These are phyloP conservation scores for Maudiozyma turicensis DNA, from an alignment of 805 yeast species.

Conservation along the genomic window DNA sequence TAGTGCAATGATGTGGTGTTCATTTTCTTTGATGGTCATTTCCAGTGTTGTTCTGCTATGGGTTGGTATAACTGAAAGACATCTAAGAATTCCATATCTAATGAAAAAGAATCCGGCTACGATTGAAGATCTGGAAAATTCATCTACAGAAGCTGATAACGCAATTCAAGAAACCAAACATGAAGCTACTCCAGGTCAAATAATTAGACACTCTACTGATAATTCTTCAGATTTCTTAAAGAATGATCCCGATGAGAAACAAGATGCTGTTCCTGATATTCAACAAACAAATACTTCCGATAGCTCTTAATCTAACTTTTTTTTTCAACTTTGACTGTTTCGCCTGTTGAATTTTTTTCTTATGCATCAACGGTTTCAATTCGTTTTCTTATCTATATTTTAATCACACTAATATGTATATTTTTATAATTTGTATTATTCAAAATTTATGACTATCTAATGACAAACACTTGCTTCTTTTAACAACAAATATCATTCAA, in stretches of 20 bases:
- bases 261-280: not conserved
- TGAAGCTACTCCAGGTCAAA: not conserved
- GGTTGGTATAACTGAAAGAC: slow-evolving; percentile 4
- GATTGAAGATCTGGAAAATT: not conserved
- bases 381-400: too few species aligned
- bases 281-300: not conserved
- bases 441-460: too few species aligned
- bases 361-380: too few species aligned
- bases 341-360: too few species aligned
- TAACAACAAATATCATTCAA: too few species aligned
- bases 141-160: not conserved
- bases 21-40: slow-evolving; percentile 18
- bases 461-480: too few species aligned
- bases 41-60: not conserved
- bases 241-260: not conserved
- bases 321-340: too few species aligned
- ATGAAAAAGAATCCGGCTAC: not conserved
- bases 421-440: too few species aligned
- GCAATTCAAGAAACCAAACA: not conserved
- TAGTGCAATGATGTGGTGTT: slow-evolving; percentile 26
- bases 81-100: not conserved
- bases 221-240: not conserved
- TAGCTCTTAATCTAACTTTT: not conserved
- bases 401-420: too few species aligned
- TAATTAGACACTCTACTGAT: not conserved